Base-by-base conservation (phyloP, 768 basidiomycete genomes). In the Chlorophyllum brunneum region DNA sequence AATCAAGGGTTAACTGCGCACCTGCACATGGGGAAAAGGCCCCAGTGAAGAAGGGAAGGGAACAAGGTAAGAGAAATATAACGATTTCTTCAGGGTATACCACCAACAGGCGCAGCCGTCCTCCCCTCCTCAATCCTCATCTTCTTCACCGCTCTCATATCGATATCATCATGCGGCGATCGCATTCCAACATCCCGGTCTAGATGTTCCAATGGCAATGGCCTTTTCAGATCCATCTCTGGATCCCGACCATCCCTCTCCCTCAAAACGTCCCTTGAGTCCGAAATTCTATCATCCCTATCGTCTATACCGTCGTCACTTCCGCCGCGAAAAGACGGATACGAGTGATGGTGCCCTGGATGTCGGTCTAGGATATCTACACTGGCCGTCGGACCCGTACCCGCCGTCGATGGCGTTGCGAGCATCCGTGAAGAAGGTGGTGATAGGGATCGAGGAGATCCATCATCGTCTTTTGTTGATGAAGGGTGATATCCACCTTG, bases 121-220 rank as follows among this genome's bases (percentile, higher is more conserved):
- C 51, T 52, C 26, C 51, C 63, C 61, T 74, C 73, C 57, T 81
- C 81, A 72, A 86, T 78, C 65, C 83, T 77, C 79, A 88, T 81
- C 78, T 84, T 86, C 81, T 88, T 88, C 56, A 73, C 68, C 51
- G 78, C 77, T 59, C 51, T n/a, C 51, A 52, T 42, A 27, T 52
- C 51, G 20, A 43, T 34, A 54, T 72, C 63, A 61, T 74, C 73
- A 56, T 80, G 81, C 64, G 83, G 81, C 65, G 83, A 77, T 77
- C 87, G 80, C 78, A 83, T 86, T 79, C 88, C 88, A 56, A 74
- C 68, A 54, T 78, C 77, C 59, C 81, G 78, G 54, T 60, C 65
- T 54, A 37, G 9, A 70, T 62, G 51, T 80, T 82, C 51, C 75
- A 57, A 56, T 80, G 78, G 58, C 64, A 79, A 61, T 61, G 75